Base-by-base conservation (phyloP, 768 basidiomycete genomes). In the Suillus clintonianus region DNA sequence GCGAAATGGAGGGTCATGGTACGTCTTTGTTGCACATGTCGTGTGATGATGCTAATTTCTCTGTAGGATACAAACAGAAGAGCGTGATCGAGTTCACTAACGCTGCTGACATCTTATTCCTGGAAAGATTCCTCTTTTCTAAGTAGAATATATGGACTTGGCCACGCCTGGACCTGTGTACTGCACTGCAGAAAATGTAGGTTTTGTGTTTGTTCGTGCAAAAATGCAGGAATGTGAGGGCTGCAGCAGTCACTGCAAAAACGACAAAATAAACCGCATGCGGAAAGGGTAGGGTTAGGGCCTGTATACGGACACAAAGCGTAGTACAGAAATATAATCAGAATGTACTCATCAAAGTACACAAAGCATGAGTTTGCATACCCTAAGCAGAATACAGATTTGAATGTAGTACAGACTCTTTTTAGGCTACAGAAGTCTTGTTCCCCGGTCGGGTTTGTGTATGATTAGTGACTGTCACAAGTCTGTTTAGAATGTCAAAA, bases 1-100 rank as follows among this genome's bases (percentile, higher is more conserved):
- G 80, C 57, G 79, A 77, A 61, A 74, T 76, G 58, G 80, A 82
- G 61, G 80, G 81, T 19, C 80, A 81, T 55, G 81, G 81, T 81
- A 42, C 59, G 80, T 15, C 3, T 24, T 17, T 5, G 27, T 32
- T n/a, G 19, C 57, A 41, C 15, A 22, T 32, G 4, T 42, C 56
- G 37, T 7, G 42, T 19, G 14, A 39, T 34, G 11, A 36, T 55
- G 43, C 66, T 70, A 17, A 68, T 19, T 43, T 61, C 6, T 57
- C 9, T 63, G 11, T 60, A 78, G 80, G 80, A 8, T 82, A 82
- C 70, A 77, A 67, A 65, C 80, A 81, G 65, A 81, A 78, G 73
- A 79, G 75, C 39, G 78, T 80, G 27, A 78, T 82, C 32, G 80
- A 81, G 62, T 82, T 74, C 47, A 75, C 76, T 50, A 78, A 80